Evolutionary conservation across 208 protist genomes (phyloP).

Genomic region (Porcisia hertigi): DNA sequence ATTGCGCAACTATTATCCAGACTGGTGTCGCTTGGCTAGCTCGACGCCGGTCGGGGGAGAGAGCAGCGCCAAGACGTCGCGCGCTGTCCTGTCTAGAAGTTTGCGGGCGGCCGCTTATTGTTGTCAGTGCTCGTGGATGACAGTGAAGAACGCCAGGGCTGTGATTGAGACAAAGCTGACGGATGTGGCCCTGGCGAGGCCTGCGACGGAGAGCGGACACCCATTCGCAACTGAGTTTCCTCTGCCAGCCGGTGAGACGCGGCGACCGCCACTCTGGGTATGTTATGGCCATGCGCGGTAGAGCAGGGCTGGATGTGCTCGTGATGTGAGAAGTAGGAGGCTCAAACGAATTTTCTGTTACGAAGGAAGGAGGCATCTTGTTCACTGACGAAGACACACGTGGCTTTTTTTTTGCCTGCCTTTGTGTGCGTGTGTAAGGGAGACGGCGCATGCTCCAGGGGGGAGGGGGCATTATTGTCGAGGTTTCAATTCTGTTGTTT

Average conservation of each 20-base stretch:
- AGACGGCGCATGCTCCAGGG: no score
- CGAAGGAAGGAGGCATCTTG: neutral
- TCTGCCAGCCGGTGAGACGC: constrained; percentile 29
- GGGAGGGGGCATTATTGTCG: no score
- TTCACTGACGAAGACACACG: no score
- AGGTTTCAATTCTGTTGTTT: no score
- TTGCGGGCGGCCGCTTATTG: constrained; percentile 69
- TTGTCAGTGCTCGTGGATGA: constrained; percentile 89
- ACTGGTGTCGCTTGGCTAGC: constrained; percentile 78
- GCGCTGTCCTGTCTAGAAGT: constrained; percentile 39
- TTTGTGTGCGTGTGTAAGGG: no score
- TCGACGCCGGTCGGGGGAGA: constrained; percentile 52
- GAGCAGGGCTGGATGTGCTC: neutral
- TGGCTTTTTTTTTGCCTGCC: no score
- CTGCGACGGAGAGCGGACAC: constrained; percentile 10
- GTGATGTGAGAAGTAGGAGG: neutral
- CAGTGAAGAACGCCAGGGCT: constrained; percentile 41
- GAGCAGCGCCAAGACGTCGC: constrained; percentile 6
- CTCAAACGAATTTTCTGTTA: neutral
- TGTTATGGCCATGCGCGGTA: constrained; percentile 59
- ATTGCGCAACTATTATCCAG: constrained; percentile 85
- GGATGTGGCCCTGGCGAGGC: constrained; percentile 27
- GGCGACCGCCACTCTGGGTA: constrained; percentile 80
- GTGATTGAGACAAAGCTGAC: constrained; percentile 63
- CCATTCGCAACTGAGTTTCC: constrained; percentile 69